Percentiles rank a stretch among this genome's conserved stretches.
phyloP scores from a whole-genome alignment of 345 rosid genomes.

The Brassica incana region DNA sequence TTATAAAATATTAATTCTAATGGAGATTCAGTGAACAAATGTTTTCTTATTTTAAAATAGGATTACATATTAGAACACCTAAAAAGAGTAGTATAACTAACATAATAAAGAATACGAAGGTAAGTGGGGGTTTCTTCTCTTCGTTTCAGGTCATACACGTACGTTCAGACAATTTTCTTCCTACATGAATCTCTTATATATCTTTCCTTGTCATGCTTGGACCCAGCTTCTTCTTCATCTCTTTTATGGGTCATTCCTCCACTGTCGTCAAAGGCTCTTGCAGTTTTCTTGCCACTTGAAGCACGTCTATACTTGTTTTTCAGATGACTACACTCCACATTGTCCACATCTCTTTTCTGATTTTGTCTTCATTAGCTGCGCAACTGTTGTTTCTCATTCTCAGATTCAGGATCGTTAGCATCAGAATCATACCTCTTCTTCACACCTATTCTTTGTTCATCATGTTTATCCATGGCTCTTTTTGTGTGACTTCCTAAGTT shows the following conservation, averaged over 20 bases:
- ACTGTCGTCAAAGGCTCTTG: too few relatives aligned
- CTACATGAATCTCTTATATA: slow-evolving; percentile 26
- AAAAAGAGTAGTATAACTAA: too few relatives aligned
- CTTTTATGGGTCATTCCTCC: slow-evolving; percentile 7
- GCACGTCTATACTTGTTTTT: background rate
- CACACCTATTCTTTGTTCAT: too few relatives aligned
- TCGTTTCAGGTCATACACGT: background rate
- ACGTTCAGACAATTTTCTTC: background rate
- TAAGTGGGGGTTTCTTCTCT: too few relatives aligned
- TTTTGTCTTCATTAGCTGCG: slow-evolving; percentile 21
- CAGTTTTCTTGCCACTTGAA: slow-evolving; percentile 20
- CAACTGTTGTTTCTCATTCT: background rate
- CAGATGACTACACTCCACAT: background rate
- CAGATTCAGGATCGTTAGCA: too few relatives aligned
- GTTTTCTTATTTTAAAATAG: too few relatives aligned
- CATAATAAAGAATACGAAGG: too few relatives aligned
- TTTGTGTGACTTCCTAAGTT: background rate
- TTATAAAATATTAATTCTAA: too few relatives aligned
- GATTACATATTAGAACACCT: too few relatives aligned
- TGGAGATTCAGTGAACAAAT: too few relatives aligned
- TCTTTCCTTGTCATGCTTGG: background rate
- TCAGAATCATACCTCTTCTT: too few relatives aligned
- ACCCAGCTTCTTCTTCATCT: slow-evolving; percentile 8
- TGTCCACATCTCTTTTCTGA: slow-evolving; percentile 28
- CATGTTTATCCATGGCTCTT: too few relatives aligned